Percentiles rank a stretch among this genome's conserved stretches.
Evolutionary conservation across 1,284 basidiomycete species (phyloP).

Genomic region (Ustilago bromivora): DNA sequence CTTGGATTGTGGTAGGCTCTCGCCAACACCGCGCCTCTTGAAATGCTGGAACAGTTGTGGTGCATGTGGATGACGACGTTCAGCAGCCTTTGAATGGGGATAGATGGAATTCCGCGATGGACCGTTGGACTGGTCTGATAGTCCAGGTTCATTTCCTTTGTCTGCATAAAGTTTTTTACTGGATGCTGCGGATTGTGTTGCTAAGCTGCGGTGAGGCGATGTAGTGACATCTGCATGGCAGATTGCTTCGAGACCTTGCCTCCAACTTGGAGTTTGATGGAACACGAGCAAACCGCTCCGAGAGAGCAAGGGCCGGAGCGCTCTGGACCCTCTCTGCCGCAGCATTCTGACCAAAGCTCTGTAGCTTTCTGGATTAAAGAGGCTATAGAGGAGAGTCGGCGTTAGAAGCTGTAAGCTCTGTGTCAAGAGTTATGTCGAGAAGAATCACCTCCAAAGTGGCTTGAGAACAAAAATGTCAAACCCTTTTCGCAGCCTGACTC

Average conservation of each 20-base stretch:
- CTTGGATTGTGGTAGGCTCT: slow-evolving; percentile 1
- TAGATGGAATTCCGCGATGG: slow-evolving; percentile 20
- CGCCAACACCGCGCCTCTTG: slow-evolving; percentile 1
- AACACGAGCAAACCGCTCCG: not conserved
- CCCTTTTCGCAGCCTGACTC: not conserved
- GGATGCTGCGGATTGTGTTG: not conserved
- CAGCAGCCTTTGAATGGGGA: slow-evolving; percentile 34
- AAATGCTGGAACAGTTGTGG: slow-evolving; percentile 37
- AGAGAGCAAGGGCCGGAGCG: not conserved
- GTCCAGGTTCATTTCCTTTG: not conserved
- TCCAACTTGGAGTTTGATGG: not conserved
- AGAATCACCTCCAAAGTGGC: not conserved
- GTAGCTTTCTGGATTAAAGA: not conserved
- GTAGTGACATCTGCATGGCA: not conserved
- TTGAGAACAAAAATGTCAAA: not conserved
- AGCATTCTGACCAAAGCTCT: not conserved
- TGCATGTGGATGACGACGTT: slow-evolving; percentile 39
- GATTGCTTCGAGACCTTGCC: not conserved
- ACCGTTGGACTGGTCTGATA: not conserved
- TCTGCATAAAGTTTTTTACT: not conserved
- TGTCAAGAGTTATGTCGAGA: not conserved
- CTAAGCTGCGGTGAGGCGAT: not conserved
- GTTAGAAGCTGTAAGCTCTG: not conserved
- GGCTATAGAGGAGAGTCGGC: not conserved
- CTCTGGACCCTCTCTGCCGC: not conserved